Evolutionary conservation across 768 basidiomycete genomes (phyloP).

Genomic region (Boletus coccyginus): DNA sequence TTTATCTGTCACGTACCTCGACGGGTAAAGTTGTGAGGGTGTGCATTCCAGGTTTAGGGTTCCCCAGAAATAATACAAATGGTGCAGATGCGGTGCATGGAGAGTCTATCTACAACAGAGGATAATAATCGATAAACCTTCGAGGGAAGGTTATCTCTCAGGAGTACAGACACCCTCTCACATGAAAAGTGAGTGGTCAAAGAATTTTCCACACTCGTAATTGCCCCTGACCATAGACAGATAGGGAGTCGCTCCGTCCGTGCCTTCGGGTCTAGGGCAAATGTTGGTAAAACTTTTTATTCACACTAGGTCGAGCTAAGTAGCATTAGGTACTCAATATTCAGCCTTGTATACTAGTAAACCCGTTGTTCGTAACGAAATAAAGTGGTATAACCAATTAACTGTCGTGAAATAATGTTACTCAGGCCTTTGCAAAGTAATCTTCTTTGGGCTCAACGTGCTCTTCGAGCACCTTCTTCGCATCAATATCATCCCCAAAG

Average conservation of each 20-base stretch:
- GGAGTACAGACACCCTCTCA: too few species aligned
- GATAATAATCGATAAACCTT: background rate
- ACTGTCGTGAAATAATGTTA: background rate
- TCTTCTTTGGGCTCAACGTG: slow-evolving; percentile 5
- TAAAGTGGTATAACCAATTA: background rate
- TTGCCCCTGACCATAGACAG: background rate
- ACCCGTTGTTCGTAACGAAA: background rate
- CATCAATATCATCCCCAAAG: slow-evolving; percentile 19
- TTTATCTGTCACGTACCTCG: slow-evolving; percentile 37
- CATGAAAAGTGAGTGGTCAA: background rate
- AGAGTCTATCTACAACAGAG: background rate
- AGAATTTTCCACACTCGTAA: background rate
- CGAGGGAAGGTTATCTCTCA: background rate
- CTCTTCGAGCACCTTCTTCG: slow-evolving; percentile 10
- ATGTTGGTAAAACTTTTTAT: background rate
- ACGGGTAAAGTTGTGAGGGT: slow-evolving; percentile 32
- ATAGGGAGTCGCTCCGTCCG: too few species aligned
- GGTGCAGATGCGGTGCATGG: background rate
- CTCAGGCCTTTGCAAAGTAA: slow-evolving; percentile 1
- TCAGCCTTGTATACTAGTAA: background rate
- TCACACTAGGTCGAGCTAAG: background rate
- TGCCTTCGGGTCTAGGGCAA: background rate
- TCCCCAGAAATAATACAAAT: background rate
- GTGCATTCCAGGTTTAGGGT: slow-evolving; percentile 7
- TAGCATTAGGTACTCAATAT: background rate